phyloP scores from a whole-genome alignment of 225 moss, liverwort and hornwort species.

The Polytrichum commune region DNA sequence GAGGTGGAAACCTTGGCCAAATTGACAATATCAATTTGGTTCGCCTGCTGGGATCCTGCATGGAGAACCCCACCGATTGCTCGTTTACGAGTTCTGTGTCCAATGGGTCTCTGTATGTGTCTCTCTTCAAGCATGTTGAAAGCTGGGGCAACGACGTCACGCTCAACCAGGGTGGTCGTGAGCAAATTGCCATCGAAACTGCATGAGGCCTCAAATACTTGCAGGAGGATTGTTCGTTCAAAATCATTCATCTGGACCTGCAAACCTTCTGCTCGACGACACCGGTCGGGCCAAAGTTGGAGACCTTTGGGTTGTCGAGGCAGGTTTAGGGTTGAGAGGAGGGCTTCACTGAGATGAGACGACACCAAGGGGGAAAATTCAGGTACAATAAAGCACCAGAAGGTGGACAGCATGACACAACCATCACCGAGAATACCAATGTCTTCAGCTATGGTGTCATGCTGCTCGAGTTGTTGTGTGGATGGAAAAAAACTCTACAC shows the following conservation, averaged over 20 bases:
- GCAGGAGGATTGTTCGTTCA: constrained; percentile 6
- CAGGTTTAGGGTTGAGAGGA: constrained; percentile 12
- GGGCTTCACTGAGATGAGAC: constrained; percentile 21
- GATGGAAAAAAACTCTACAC: not conserved
- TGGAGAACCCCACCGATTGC: constrained; percentile 16
- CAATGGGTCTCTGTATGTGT: constrained; percentile 37
- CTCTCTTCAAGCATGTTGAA: constrained; percentile 9
- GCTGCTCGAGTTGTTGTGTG: constrained; percentile 25
- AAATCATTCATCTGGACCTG: constrained; percentile 14
- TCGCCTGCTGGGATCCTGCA: constrained; percentile 28
- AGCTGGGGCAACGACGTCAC: not conserved
- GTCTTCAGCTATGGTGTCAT: constrained; percentile 47
- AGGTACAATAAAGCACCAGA: constrained; percentile 44
- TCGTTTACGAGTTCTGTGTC: constrained; percentile 42
- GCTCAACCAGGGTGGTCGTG: not conserved
- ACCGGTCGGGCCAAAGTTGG: constrained; percentile 7
- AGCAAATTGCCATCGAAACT: constrained; percentile 3
- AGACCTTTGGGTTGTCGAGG: constrained; percentile 12
- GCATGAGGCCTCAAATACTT: constrained; percentile 14
- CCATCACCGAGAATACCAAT: constrained; percentile 36
- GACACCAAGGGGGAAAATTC: constrained; percentile 35
- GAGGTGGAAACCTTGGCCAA: constrained; percentile 34
- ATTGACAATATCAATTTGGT: constrained; percentile 35
- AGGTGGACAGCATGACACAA: constrained; percentile 18
- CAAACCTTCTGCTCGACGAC: constrained; percentile 15